Conservation (phyloP, 257 asterid species). For the Phtheirospermum japonicum region DNA sequence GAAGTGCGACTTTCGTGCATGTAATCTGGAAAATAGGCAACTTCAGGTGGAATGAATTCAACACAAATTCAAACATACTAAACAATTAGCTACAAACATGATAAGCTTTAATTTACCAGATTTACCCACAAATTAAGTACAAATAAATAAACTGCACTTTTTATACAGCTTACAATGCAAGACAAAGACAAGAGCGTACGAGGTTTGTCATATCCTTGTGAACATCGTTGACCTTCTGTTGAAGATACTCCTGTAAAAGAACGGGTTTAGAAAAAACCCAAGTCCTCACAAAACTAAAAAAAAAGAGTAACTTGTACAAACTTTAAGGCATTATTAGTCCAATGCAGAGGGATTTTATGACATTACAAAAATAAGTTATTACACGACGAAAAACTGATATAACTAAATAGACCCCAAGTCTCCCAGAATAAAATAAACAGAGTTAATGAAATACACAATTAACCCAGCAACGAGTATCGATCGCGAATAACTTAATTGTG, state of each 20-base stretch:
- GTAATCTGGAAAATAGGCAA: conserved; percentile 1
- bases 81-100: neutral
- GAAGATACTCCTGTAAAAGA: conserved; percentile 62
- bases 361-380: too few relatives aligned
- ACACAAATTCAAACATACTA: neutral
- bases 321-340: neutral
- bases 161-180: conserved; percentile 6
- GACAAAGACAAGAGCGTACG: conserved; percentile 38
- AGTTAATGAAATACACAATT: too few relatives aligned
- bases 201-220: conserved; percentile 70
- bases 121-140: neutral
- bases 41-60: neutral
- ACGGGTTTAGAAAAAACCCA: conserved; percentile 16
- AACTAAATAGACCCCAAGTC: too few relatives aligned
- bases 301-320: neutral
- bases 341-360: neutral
- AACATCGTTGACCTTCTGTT: conserved; percentile 63
- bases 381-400: too few relatives aligned
- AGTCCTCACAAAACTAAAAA: neutral
- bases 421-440: too few relatives aligned
- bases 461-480: too few relatives aligned
- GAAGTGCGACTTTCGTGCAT: neutral
- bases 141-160: neutral
- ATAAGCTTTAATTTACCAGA: conserved; percentile 2
- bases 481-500: too few relatives aligned